A percentile compares a stretch with the other conserved stretches of the same genome.
phyloP scores from a whole-genome alignment of 2,329 filamentous ascomycete genomes.

The Pseudopyricularia cyperi region DNA sequence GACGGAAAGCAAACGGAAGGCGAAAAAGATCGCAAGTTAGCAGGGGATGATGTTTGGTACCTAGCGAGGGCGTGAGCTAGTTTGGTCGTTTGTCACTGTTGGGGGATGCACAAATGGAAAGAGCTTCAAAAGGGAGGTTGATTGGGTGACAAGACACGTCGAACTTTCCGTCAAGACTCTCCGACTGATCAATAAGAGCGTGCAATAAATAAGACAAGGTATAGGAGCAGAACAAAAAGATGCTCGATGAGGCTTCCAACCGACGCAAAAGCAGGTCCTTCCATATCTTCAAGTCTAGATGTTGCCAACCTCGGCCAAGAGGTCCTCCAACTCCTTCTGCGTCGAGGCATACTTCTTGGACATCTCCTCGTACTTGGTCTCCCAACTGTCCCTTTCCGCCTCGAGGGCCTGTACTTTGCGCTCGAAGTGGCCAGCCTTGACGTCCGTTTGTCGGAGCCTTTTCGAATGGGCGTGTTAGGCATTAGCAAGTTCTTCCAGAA shows the following conservation, averaged over 20 bases:
- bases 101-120: background rate
- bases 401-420: conserved; percentile 98
- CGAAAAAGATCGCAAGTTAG: conserved; percentile 32
- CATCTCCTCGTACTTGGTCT: conserved; percentile 97
- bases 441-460: conserved; percentile 96
- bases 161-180: background rate
- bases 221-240: background rate
- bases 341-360: conserved; percentile 70
- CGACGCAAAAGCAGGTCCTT: background rate
- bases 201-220: background rate
- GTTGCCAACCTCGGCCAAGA: conserved; percentile 84
- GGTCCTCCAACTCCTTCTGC: conserved; percentile 84
- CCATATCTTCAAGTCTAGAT: conserved; percentile 39
- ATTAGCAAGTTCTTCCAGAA: conserved; percentile 6
- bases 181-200: background rate
- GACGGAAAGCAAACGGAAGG: conserved; percentile 55
- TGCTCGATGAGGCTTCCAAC: background rate
- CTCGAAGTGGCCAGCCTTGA: conserved; percentile 98
- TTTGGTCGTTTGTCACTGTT: background rate
- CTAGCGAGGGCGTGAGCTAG: background rate
- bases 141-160: background rate
- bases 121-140: background rate
- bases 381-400: conserved; percentile 83
- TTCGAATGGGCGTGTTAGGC: conserved; percentile 6
- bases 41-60: background rate